Percentiles rank a stretch among this genome's conserved stretches.
Conservation (phyloP, 805 yeast genomes). For the Monosporozyma siamensis region DNA sequence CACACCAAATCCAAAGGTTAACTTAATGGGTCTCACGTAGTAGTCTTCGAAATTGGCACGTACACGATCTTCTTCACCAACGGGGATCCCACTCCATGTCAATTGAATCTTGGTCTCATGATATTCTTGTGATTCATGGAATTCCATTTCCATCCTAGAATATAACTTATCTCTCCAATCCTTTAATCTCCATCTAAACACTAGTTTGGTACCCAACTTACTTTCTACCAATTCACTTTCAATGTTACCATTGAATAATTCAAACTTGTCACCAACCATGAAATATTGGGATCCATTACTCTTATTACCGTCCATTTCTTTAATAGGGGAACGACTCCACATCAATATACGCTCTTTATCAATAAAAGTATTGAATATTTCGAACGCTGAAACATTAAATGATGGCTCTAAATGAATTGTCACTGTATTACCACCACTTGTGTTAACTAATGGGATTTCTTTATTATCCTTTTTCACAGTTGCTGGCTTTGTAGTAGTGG, state of each 20-base stretch:
- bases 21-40: constrained; percentile 79
- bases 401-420: constrained; percentile 65
- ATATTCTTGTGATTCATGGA: constrained; percentile 58
- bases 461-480: background rate
- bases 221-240: constrained; percentile 52
- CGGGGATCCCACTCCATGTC: constrained; percentile 78
- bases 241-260: constrained; percentile 81
- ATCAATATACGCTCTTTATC: constrained; percentile 75
- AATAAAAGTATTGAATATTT: constrained; percentile 65
- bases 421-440: constrained; percentile 50
- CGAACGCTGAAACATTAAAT: constrained; percentile 84
- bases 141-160: constrained; percentile 56
- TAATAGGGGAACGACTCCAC: constrained; percentile 68
- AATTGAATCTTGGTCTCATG: constrained; percentile 77
- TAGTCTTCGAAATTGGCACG: constrained; percentile 79
- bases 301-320: constrained; percentile 29
- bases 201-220: constrained; percentile 42
- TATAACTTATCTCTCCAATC: constrained; percentile 84
- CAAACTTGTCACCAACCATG: constrained; percentile 51
- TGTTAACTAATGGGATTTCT: background rate
- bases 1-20: constrained; percentile 94
- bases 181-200: constrained; percentile 75
- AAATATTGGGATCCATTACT: constrained; percentile 39
- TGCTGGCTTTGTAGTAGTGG: constrained; percentile 6
- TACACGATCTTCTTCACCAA: constrained; percentile 89